A percentile compares a stretch with the other conserved stretches of the same genome.
Evolutionary conservation across 345 rosid genomes (phyloP).

Genomic region (Physaria fendleri): DNA sequence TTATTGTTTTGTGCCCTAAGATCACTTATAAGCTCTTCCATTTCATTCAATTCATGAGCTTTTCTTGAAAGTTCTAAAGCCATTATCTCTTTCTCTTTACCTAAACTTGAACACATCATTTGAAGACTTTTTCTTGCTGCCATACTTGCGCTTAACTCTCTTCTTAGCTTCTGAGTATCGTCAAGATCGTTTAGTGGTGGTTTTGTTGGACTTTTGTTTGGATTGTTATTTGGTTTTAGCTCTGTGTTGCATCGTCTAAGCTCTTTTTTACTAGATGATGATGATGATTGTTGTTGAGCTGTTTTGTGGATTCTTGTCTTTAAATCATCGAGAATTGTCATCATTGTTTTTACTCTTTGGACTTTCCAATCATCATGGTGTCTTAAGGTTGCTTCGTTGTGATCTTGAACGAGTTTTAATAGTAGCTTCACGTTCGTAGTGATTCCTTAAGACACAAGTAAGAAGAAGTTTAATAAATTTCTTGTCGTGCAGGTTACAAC

Average conservation of each 20-base stretch:
- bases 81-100: slow-evolving; percentile 80
- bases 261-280: slow-evolving; percentile 36
- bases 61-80: slow-evolving; percentile 54
- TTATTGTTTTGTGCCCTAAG: slow-evolving; percentile 54
- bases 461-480: not conserved
- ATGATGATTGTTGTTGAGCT: slow-evolving; percentile 48
- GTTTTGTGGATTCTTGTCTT: slow-evolving; percentile 53
- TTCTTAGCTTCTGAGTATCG: slow-evolving; percentile 48
- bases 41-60: slow-evolving; percentile 49
- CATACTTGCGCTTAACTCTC: slow-evolving; percentile 45
- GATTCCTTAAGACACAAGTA: slow-evolving; percentile 35
- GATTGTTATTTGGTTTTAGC: slow-evolving; percentile 35
- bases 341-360: slow-evolving; percentile 63
- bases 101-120: slow-evolving; percentile 75
- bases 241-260: slow-evolving; percentile 73
- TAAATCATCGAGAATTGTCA: slow-evolving; percentile 65
- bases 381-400: slow-evolving; percentile 45
- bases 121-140: slow-evolving; percentile 67
- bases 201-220: slow-evolving; percentile 1
- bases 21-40: slow-evolving; percentile 63
- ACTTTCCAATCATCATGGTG: slow-evolving; percentile 43
- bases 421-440: slow-evolving; percentile 57
- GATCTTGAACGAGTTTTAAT: slow-evolving; percentile 63
- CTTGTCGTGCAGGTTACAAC: slow-evolving; percentile 6
- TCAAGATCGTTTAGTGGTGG: slow-evolving; percentile 34